Evolutionary conservation across 768 basidiomycete species (phyloP).

Genomic region (Stropharia rugosoannulata): DNA sequence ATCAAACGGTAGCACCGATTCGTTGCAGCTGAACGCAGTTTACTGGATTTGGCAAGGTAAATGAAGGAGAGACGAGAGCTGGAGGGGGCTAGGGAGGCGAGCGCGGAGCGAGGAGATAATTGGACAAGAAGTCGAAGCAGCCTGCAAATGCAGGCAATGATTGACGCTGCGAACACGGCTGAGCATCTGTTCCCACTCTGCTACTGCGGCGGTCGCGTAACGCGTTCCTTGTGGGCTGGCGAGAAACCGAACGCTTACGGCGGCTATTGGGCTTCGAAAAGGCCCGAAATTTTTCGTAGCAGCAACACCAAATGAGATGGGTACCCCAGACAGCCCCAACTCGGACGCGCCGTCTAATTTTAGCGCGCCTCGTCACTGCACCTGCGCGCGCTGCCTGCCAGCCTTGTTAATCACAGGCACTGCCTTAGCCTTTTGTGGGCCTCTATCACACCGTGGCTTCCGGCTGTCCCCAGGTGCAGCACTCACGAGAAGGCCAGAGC

Average conservation of each 20-base stretch:
- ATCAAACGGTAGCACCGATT: too few species aligned
- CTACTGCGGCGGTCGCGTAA: not conserved
- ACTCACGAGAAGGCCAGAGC: too few species aligned
- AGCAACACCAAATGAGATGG: not conserved
- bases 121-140: constrained; percentile 9
- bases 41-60: not conserved
- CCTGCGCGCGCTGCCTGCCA: too few species aligned
- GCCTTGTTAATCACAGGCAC: too few species aligned
- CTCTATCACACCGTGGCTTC: too few species aligned
- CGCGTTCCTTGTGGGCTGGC: not conserved
- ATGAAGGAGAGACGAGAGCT: not conserved
- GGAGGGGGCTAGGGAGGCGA: constrained; percentile 15
- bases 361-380: not conserved
- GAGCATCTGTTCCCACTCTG: not conserved
- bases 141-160: constrained; percentile 13
- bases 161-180: constrained; percentile 14
- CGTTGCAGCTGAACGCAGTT: too few species aligned
- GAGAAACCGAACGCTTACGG: too few species aligned
- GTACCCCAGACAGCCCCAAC: constrained; percentile 2
- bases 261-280: not conserved
- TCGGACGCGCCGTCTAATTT: not conserved
- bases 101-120: constrained; percentile 20
- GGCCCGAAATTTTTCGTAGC: not conserved
- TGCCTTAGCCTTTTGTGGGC: too few species aligned
- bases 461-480: too few species aligned